Base-by-base conservation (phyloP, 345 rosid genomes). In the Angophora floribunda region DNA sequence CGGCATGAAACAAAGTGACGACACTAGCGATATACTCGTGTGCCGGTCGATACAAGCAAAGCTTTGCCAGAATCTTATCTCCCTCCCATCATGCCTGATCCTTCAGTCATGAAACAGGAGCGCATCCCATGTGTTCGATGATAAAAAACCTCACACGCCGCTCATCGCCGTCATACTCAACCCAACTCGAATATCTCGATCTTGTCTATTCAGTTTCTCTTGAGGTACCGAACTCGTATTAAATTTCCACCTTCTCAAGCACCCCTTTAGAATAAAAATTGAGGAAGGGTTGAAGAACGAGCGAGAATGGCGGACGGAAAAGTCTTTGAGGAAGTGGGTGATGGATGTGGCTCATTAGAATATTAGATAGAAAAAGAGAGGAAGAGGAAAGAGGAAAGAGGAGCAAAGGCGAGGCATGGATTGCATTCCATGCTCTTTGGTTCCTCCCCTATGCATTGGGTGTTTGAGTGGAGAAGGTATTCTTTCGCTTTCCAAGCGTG, bases 401-500 rank as follows among this genome's bases (percentile, higher is more conserved):
- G n/a, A n/a, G n/a, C n/a, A 51, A 28, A 26, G 61, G 22, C 12
- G 32, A 22, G 52, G 65, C 55, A 44, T 15, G 85, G 86, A 36
- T 51, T 80, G 65, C 30, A 11, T 51, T 17, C 65, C 61, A 53
- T 52, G 51, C 30, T 78, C 36, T 16, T 14, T 13, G 28, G 65
- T 28, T 53, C 63, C 44, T 41, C 86, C 41, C 55, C 49, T 55
- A 28, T 28, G 28, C 84, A 45, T 80, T n/a, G 41, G 21, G 84
- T 61, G 61, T 61, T 51, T 82, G 86, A 26, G 47, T 26, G 63
- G 30, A 53, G 41, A 57, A 78, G 87, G 50, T 79, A 30, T 75
- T 19, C 84, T 75, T 75, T 75, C 84, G 88, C 90, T 89, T 89
- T 89, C 90, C 86, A 45, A 86, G 90, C 90, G 90, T 89, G 88